Evolutionary conservation across 2,329 filamentous ascomycete genomes (phyloP), one percentile per base, ranked within the genome.

Genomic region (Talaromyces islandicus): DNA sequence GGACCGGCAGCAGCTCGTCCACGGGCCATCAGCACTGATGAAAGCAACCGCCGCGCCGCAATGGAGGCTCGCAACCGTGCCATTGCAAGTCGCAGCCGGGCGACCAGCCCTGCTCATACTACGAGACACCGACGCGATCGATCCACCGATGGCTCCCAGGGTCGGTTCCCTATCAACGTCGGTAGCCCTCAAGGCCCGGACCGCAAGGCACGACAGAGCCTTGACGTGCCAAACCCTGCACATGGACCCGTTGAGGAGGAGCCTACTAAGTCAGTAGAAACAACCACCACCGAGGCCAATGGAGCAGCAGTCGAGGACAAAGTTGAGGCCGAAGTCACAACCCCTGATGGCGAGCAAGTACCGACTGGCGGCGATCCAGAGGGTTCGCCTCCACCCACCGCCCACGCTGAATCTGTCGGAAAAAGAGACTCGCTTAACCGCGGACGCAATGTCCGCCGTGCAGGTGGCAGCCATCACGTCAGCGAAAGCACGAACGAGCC

Each of bases 51-150:
- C 62, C 91, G 92, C 69, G 91, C 91, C 51, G 88, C 96, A 66
- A 93, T 96, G 86, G 93, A 97, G 76, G 94, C 96, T 73, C 87
- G 94, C 57, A 90, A 91, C 72, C 87, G 91, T 63, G 91, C 91
- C 56, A 83, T 93, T 63, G 84, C 82, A 35, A 85, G 80, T 66
- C 85, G 91, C 57, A 88, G 86, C 70, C 86, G 92, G 55, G 90
- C 87, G 30, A 88, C 85, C 25, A 92, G 88, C 63, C 92, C 92
- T 7, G 74, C 67, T 66, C 78, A 71, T 59, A 69, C 77, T 30
- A 72, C 73, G 62, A 73, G 79, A 43, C 90, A 95, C 71, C 84
- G 91, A 60, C 87, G 92, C 64, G 92, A 97, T 70, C 86, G 90
- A 67, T 95, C 90, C 72, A 87, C 85, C 32, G 80, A 80, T 59